Conservation (phyloP, 306 rosid genomes). For the Quercus glauca region DNA sequence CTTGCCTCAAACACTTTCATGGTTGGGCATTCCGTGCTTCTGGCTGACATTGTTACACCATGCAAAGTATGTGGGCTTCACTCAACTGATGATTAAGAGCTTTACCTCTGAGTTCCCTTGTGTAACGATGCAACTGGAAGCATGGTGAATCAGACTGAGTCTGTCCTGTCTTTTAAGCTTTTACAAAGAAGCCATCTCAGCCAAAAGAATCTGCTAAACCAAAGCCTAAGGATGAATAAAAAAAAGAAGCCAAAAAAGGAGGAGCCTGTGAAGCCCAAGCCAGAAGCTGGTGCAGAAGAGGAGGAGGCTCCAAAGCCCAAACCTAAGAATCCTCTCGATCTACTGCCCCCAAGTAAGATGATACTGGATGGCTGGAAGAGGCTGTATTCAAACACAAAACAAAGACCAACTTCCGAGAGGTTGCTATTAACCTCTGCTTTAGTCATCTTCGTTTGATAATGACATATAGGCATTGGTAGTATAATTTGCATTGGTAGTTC, state of each 20-base stretch:
- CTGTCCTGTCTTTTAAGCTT: constrained; percentile 15
- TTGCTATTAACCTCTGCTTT: constrained; percentile 48
- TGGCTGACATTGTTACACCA: constrained; percentile 61
- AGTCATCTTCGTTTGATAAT: constrained; percentile 27
- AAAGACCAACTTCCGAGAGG: constrained; percentile 92
- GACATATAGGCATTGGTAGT: too few species aligned
- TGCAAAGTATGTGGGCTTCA: constrained; percentile 50
- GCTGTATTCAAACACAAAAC: constrained; percentile 84
- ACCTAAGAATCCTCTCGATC: constrained; percentile 80
- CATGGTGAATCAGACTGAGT: constrained; percentile 62
- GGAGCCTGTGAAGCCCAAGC: constrained; percentile 38
- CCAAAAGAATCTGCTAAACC: constrained; percentile 62
- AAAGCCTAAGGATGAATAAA: constrained; percentile 59
- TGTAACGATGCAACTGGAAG: constrained; percentile 89
- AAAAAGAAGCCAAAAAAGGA: constrained; percentile 49
- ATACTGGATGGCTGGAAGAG: constrained; percentile 91
- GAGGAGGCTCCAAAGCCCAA: constrained; percentile 83
- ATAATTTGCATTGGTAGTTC: too few species aligned
- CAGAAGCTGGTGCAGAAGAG: constrained; percentile 44
- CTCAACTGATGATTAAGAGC: constrained; percentile 45
- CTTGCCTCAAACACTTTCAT: constrained; percentile 70
- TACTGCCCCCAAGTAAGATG: constrained; percentile 77
- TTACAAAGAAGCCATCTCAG: constrained; percentile 62
- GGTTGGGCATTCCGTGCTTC: constrained; percentile 76
- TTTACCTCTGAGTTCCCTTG: constrained; percentile 86